These are phyloP conservation scores for Talaromyces stipitatus DNA, from an alignment of 495 filamentous ascomycete genomes.

Conservation along the genomic window DNA sequence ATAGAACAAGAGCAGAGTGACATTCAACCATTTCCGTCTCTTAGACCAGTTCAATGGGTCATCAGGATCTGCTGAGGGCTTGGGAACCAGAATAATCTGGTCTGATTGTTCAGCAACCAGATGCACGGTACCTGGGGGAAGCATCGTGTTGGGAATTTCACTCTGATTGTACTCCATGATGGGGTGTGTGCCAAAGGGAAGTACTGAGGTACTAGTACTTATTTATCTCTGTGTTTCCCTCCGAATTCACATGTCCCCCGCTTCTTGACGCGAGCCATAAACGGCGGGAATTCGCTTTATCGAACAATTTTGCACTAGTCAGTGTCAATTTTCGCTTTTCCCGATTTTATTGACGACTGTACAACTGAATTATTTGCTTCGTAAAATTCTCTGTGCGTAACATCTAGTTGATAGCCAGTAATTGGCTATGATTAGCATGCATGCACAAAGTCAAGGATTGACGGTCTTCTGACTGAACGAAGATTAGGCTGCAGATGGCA, in stretches of 20 bases:
- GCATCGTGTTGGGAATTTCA: background rate
- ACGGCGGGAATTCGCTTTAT: background rate
- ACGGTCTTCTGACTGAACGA: too few relatives aligned
- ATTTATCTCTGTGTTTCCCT: background rate
- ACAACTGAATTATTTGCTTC: background rate
- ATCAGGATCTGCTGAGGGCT: constrained; percentile 36
- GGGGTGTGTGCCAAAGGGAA: background rate
- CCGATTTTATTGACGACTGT: background rate
- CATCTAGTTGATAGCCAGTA: too few relatives aligned
- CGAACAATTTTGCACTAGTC: too few relatives aligned
- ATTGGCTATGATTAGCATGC: background rate
- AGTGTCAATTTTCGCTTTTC: background rate
- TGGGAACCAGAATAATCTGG: constrained; percentile 38
- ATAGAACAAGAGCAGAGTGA: constrained; percentile 3
- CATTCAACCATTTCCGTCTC: constrained; percentile 25
- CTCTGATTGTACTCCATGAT: background rate
- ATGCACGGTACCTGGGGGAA: constrained; percentile 27
- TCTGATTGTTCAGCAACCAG: constrained; percentile 28
- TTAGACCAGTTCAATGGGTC: constrained; percentile 45
- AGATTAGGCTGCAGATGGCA: too few relatives aligned
- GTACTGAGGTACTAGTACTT: too few relatives aligned
- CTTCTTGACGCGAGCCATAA: background rate
- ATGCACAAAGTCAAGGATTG: too few relatives aligned
- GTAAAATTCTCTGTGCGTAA: too few relatives aligned
- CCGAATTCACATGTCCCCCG: background rate